These are phyloP conservation scores for Entoloma clypeatum DNA, from an alignment of 1,284 basidiomycete species.

Conservation along the genomic window DNA sequence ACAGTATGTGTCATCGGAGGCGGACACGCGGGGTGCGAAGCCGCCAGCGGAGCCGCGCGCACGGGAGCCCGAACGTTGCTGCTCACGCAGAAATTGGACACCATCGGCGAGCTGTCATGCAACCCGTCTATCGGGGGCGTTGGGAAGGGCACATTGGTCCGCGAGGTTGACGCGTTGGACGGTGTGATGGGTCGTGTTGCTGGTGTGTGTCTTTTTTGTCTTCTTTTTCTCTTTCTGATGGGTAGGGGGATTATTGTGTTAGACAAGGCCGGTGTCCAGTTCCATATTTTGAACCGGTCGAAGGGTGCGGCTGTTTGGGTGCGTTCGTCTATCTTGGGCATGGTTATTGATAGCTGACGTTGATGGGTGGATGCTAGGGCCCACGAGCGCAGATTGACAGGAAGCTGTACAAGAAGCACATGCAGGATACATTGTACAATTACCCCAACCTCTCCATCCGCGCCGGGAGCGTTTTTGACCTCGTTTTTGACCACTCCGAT, in stretches of 20 bases:
- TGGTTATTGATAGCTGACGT: not conserved
- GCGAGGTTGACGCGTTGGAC: constrained; percentile 86
- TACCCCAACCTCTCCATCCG: constrained; percentile 70
- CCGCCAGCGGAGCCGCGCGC: constrained; percentile 80
- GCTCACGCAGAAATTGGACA: constrained; percentile 76
- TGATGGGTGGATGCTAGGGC: constrained; percentile 46
- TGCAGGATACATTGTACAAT: constrained; percentile 65
- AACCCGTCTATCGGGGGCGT: constrained; percentile 89
- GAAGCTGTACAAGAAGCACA: constrained; percentile 75
- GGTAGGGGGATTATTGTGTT: constrained; percentile 2
- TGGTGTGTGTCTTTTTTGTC: constrained; percentile 41
- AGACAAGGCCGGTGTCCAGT: constrained; percentile 88
- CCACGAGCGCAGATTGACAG: constrained; percentile 87
- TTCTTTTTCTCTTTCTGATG: not conserved
- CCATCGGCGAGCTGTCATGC: constrained; percentile 85
- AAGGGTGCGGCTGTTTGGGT: constrained; percentile 90
- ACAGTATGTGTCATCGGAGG: constrained; percentile 86
- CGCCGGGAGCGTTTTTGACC: constrained; percentile 76
- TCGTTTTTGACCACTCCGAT: constrained; percentile 57
- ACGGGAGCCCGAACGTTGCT: constrained; percentile 78
- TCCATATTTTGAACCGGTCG: constrained; percentile 80
- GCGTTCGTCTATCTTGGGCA: constrained; percentile 21
- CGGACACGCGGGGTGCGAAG: constrained; percentile 90
- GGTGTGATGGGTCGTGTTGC: constrained; percentile 75
- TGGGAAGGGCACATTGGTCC: constrained; percentile 85